Conservation (phyloP, 202 grass and related monocot genomes). For the Panicum virgatum region DNA sequence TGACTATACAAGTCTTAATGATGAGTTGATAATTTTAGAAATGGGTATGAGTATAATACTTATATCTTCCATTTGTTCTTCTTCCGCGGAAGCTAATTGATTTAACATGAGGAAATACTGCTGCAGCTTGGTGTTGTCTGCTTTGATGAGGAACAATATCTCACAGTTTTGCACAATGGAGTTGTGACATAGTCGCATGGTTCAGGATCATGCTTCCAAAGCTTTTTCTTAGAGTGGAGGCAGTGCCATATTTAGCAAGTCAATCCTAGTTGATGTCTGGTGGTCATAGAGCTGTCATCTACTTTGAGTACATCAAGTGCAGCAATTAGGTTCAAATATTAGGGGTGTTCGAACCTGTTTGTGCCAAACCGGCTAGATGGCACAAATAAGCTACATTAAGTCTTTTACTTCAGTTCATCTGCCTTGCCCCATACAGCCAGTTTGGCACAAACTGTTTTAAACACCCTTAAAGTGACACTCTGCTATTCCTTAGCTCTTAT, state of each 20-base stretch:
- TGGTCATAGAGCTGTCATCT: background rate
- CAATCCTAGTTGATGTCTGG: background rate
- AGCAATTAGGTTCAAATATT: background rate
- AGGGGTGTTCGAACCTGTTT: background rate
- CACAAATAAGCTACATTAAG: background rate
- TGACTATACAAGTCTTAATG: background rate
- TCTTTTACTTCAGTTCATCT: background rate
- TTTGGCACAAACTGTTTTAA: background rate
- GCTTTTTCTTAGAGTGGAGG: background rate
- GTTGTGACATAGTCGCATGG: constrained; percentile 5
- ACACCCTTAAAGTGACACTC: background rate
- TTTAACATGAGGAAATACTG: background rate
- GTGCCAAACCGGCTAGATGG: background rate
- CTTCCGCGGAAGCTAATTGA: background rate
- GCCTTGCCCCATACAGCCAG: background rate
- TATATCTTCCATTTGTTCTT: background rate
- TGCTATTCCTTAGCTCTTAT: background rate
- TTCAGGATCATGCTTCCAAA: background rate
- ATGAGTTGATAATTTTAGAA: background rate
- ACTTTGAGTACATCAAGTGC: background rate
- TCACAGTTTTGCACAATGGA: background rate
- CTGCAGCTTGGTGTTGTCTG: background rate
- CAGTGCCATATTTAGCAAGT: background rate
- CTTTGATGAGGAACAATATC: background rate
- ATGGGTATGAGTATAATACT: background rate